Evolutionary conservation across 1,139 yeast species (phyloP).

Genomic region (Saccharomyces hybrid): DNA sequence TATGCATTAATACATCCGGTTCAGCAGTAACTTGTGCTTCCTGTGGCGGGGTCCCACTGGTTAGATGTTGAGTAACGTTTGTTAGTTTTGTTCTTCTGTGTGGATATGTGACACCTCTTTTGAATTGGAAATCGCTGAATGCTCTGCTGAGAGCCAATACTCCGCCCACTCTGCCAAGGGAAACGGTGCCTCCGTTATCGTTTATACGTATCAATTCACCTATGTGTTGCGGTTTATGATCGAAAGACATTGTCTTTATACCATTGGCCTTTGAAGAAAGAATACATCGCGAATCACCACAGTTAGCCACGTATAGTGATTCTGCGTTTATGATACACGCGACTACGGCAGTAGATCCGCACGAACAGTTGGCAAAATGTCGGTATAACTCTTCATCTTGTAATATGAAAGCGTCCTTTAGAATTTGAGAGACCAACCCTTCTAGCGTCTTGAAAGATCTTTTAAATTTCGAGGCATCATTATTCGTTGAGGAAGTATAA

Average conservation of each 20-base stretch:
- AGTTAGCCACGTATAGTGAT: constrained; percentile 49
- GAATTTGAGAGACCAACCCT: constrained; percentile 36
- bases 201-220: constrained; percentile 71
- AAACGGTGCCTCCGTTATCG: constrained; percentile 65
- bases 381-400: constrained; percentile 49
- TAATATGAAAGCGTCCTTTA: constrained; percentile 47
- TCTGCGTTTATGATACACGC: constrained; percentile 44
- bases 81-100: not conserved
- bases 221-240: constrained; percentile 68
- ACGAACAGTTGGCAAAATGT: constrained; percentile 38
- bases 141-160: constrained; percentile 67
- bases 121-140: constrained; percentile 69
- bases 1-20: constrained; percentile 57
- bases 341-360: constrained; percentile 66
- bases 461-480: constrained; percentile 9
- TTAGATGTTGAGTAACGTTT: constrained; percentile 8
- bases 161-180: constrained; percentile 64
- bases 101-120: constrained; percentile 37
- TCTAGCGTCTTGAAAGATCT: constrained; percentile 29
- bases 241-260: constrained; percentile 59
- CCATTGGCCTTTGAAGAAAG: constrained; percentile 36
- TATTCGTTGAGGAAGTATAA: constrained; percentile 13
- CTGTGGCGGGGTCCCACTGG: constrained; percentile 29
- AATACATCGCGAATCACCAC: constrained; percentile 70
- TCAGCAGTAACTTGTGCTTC: constrained; percentile 52